phyloP scores from a whole-genome alignment of 78 protist species.

The Cavenderia fasciculata region DNA sequence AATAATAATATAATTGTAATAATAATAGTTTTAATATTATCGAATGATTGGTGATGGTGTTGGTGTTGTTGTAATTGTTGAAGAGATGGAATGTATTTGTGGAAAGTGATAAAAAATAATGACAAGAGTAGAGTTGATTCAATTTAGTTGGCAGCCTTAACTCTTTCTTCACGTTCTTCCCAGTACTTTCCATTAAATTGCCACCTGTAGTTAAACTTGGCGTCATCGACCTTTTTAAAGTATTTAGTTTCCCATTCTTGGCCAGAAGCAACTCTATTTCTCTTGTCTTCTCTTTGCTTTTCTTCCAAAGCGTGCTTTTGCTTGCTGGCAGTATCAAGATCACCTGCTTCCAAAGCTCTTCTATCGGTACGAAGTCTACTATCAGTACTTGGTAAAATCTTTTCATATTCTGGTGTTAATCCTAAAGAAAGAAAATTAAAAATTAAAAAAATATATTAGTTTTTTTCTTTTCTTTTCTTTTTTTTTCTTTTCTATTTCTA shows the following conservation, averaged over 20 bases:
- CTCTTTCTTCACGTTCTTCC: conserved; percentile 50
- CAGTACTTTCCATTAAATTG: conserved; percentile 59
- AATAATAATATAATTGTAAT: too few relatives aligned
- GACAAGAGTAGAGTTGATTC: too few relatives aligned
- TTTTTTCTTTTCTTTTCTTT: too few relatives aligned
- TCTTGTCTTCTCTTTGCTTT: conserved; percentile 77
- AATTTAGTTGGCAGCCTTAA: too few relatives aligned
- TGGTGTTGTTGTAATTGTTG: too few relatives aligned
- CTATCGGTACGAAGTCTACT: conserved; percentile 59
- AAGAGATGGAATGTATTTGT: too few relatives aligned
- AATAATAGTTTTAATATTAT: too few relatives aligned
- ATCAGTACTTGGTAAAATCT: conserved; percentile 70
- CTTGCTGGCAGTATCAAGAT: conserved; percentile 39
- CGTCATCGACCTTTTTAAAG: conserved; percentile 54
- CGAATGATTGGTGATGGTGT: too few relatives aligned
- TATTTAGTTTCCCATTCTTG: conserved; percentile 70
- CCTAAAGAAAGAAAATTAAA: too few relatives aligned
- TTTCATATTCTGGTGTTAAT: conserved; percentile 33
- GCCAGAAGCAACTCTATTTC: conserved; percentile 32
- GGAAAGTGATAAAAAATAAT: too few relatives aligned
- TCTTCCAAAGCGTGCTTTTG: conserved; percentile 79
- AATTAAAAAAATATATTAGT: too few relatives aligned
- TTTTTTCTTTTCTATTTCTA: too few relatives aligned
- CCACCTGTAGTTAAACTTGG: conserved; percentile 47
- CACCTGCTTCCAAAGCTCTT: conserved; percentile 74